Evolutionary conservation across 2,329 filamentous ascomycete genomes (phyloP).

Genomic region (Pseudogymnoascus sp.): DNA sequence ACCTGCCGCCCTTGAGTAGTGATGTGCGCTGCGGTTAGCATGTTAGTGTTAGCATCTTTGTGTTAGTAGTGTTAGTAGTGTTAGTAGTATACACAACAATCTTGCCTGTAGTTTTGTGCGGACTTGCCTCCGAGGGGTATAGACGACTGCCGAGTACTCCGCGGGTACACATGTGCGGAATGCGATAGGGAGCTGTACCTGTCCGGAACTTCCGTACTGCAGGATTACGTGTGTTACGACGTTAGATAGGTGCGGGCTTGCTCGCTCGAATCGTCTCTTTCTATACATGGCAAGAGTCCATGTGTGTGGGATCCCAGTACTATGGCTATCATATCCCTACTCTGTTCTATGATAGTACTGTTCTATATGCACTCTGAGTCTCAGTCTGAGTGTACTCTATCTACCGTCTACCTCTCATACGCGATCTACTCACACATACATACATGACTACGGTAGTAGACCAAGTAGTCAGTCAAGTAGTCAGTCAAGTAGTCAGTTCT

Average conservation of each 20-base stretch:
- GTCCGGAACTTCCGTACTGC: neutral
- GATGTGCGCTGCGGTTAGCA: neutral
- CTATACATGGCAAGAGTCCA: neutral
- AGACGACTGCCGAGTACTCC: neutral
- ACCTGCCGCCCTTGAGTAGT: neutral
- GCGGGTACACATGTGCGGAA: neutral
- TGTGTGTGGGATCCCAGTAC: neutral
- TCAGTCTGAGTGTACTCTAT: too few species aligned
- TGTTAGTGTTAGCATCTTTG: too few species aligned
- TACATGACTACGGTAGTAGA: neutral
- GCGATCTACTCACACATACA: neutral
- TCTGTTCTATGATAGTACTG: neutral
- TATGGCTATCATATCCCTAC: neutral
- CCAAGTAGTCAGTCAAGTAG: too few species aligned
- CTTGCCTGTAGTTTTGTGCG: neutral
- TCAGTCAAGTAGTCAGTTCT: neutral
- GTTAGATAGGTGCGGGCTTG: neutral
- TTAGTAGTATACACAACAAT: neutral
- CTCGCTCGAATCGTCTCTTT: neutral
- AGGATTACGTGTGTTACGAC: neutral
- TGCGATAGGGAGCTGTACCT: neutral
- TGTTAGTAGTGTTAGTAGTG: too few species aligned
- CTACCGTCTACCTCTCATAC: neutral
- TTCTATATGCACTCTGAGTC: neutral
- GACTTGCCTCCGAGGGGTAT: neutral